Evolutionary conservation across 371 early-diverging fungal species (phyloP).

Genomic region (Mucor indicus): DNA sequence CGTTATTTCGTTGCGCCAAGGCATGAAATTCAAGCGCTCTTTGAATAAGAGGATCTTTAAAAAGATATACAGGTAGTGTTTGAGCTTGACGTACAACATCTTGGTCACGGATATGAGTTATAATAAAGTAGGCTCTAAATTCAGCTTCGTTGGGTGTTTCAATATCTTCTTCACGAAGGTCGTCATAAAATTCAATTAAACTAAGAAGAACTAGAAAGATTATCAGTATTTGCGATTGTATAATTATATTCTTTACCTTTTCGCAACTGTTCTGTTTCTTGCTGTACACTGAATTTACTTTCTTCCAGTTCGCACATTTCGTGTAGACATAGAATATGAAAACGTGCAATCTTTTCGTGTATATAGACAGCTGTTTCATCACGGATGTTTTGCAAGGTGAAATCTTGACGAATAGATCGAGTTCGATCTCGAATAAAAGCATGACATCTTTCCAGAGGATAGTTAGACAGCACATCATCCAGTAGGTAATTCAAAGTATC

Average conservation of each 20-base stretch:
- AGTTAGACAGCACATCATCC: conserved; percentile 51
- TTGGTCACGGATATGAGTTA: conserved; percentile 68
- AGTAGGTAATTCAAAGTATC: conserved; percentile 80
- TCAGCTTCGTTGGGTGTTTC: conserved; percentile 79
- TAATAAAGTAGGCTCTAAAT: conserved; percentile 82
- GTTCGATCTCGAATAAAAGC: conserved; percentile 88
- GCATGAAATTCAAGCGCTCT: conserved; percentile 68
- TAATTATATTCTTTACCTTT: conserved; percentile 58
- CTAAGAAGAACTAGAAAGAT: conserved; percentile 60
- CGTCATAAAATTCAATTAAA: conserved; percentile 84
- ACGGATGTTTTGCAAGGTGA: conserved; percentile 81
- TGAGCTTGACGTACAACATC: conserved; percentile 66
- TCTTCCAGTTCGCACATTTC: conserved; percentile 64
- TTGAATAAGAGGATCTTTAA: conserved; percentile 58
- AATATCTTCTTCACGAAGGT: conserved; percentile 55
- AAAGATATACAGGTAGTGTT: conserved; percentile 51
- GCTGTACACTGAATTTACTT: conserved; percentile 69
- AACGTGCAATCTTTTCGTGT: conserved; percentile 87
- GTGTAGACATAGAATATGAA: conserved; percentile 81
- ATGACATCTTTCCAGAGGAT: conserved; percentile 66
- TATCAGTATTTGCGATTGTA: neutral
- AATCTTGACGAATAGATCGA: conserved; percentile 86
- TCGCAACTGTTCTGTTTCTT: conserved; percentile 85
- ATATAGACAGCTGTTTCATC: conserved; percentile 62
- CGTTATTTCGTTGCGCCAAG: conserved; percentile 57